A percentile compares a stretch with the other conserved stretches of the same genome.
Conservation (phyloP, 2,329 filamentous ascomycete genomes). For the Aspergillus bombycis region DNA sequence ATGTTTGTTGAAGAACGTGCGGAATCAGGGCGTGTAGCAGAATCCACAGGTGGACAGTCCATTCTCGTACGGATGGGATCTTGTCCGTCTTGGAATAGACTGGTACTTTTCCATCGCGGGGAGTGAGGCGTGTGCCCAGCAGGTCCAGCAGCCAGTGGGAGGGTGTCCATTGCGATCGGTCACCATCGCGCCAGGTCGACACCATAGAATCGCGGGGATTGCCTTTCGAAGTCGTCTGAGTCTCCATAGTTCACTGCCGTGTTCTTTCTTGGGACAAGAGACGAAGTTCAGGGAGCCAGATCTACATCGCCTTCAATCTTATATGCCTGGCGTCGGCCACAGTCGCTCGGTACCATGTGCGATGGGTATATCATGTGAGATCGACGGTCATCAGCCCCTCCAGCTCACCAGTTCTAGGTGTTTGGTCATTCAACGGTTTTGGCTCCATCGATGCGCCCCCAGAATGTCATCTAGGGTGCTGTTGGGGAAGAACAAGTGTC, state of each 20-base stretch:
- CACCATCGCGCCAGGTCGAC: not conserved
- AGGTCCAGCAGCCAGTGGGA: not conserved
- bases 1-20: not conserved
- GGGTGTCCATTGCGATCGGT: not conserved
- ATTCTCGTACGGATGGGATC: not conserved
- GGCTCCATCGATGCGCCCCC: not conserved
- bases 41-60: not conserved
- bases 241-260: not conserved
- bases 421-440: not conserved
- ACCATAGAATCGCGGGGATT: not conserved
- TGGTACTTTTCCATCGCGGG: not conserved
- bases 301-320: not conserved
- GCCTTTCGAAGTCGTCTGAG: not conserved
- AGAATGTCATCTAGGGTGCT: not conserved
- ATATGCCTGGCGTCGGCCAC: not conserved
- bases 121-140: not conserved
- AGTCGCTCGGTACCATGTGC: not conserved
- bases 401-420: too few species aligned
- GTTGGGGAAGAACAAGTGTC: not conserved
- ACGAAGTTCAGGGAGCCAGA: not conserved
- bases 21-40: not conserved
- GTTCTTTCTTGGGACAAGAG: fast-evolving
- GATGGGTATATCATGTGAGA: not conserved
- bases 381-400: not conserved
- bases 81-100: not conserved